Conservation (phyloP, 164 flowering plant species). For the Annona squamosa region DNA sequence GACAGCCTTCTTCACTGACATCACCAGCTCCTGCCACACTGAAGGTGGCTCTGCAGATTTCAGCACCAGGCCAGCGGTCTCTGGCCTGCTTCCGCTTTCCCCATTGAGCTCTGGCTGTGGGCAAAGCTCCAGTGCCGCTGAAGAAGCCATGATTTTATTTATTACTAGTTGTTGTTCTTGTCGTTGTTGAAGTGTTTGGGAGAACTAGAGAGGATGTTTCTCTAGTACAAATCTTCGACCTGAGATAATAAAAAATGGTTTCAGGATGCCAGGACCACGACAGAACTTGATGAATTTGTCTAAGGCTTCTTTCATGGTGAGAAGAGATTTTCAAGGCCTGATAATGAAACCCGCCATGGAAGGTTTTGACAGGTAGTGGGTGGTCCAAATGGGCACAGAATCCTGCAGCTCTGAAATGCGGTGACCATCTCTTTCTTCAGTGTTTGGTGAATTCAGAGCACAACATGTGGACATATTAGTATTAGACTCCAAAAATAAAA, state of each 20-base stretch:
- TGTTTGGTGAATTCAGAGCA: neutral
- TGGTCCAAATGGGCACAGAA: neutral
- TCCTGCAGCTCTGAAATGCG: neutral
- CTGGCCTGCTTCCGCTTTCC: slow-evolving; percentile 5
- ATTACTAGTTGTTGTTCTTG: neutral
- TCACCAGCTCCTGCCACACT: slow-evolving; percentile 27
- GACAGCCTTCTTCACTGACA: slow-evolving; percentile 26
- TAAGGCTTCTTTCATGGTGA: slow-evolving; percentile 6
- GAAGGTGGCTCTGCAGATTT: slow-evolving; percentile 52
- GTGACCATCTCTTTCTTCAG: neutral
- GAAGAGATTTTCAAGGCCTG: neutral
- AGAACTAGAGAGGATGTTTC: slow-evolving; percentile 11
- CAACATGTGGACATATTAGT: neutral
- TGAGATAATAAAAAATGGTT: neutral
- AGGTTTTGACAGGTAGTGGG: neutral
- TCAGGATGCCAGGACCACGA: neutral
- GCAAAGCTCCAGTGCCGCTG: neutral
- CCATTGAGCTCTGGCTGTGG: slow-evolving; percentile 11
- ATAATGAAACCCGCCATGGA: neutral
- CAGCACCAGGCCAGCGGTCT: slow-evolving; percentile 34
- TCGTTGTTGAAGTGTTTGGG: slow-evolving; percentile 27
- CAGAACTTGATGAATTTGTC: neutral
- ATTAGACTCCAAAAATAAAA: too few species aligned
- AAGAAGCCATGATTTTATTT: slow-evolving; percentile 14
- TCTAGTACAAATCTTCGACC: neutral